Evolutionary conservation across 2,329 filamentous ascomycete species (phyloP).

Genomic region (Talaromyces albobiverticillius): DNA sequence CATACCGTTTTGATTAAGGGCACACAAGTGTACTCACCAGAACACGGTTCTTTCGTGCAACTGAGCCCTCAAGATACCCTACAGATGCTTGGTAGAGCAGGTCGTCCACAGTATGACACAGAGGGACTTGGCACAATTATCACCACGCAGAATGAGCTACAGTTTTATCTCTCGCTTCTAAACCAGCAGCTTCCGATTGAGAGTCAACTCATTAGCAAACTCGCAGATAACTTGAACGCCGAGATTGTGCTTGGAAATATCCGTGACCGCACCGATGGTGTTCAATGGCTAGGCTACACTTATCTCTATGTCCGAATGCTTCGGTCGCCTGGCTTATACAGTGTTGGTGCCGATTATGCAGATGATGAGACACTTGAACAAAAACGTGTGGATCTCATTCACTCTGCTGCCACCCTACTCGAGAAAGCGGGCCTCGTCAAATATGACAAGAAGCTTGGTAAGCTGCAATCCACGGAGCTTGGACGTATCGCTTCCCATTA

Average conservation of each 20-base stretch:
- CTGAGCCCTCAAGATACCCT: slow-evolving; percentile 95
- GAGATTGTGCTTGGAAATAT: slow-evolving; percentile 95
- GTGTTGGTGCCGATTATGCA: slow-evolving; percentile 93
- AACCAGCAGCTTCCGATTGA: slow-evolving; percentile 98
- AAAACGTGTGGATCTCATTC: slow-evolving; percentile 94
- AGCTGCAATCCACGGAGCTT: slow-evolving; percentile 85
- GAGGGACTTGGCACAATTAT: slow-evolving; percentile 99
- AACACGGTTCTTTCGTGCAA: slow-evolving; percentile 98
- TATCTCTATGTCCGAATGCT: slow-evolving; percentile 98
- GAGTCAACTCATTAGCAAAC: slow-evolving; percentile 86
- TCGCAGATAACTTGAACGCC: slow-evolving; percentile 94
- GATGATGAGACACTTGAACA: slow-evolving; percentile 89
- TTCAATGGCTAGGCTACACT: slow-evolving; percentile 98
- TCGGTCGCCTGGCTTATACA: slow-evolving; percentile 88
- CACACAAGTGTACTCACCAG: slow-evolving; percentile 94
- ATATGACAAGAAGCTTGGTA: slow-evolving; percentile 91
- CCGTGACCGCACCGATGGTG: slow-evolving; percentile 85
- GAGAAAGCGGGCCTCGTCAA: slow-evolving; percentile 87
- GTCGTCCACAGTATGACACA: slow-evolving; percentile 92
- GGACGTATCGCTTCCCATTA: slow-evolving; percentile 96
- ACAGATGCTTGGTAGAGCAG: slow-evolving; percentile 97
- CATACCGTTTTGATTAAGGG: slow-evolving; percentile 99
- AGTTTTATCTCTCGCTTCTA: slow-evolving; percentile 93
- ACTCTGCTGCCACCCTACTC: slow-evolving; percentile 83
- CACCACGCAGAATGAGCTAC: slow-evolving; percentile 89